Evolutionary conservation across 352 stramenopile species (phyloP).

Genomic region (Pythium aristosporum): DNA sequence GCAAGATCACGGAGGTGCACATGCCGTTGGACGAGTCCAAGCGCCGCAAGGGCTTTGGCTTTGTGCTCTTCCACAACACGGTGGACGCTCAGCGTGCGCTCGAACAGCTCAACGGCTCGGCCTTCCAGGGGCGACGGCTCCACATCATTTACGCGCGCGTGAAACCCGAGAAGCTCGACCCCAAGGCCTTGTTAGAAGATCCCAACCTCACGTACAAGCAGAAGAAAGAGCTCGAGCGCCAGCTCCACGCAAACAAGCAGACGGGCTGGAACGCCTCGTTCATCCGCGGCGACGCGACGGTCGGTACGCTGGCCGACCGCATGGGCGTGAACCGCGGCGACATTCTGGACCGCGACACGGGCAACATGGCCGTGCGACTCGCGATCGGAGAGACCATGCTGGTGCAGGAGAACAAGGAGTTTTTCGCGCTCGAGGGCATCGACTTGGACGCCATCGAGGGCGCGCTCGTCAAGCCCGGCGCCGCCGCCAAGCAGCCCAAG

Average conservation of each 20-base stretch:
- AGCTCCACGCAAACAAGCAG: slow-evolving; percentile 74
- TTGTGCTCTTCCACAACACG: slow-evolving; percentile 94
- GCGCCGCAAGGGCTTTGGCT: slow-evolving; percentile 96
- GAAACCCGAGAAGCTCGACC: slow-evolving; percentile 64
- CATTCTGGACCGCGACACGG: slow-evolving; percentile 94
- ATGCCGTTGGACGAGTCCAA: slow-evolving; percentile 96
- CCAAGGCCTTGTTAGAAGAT: slow-evolving; percentile 53
- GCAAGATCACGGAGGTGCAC: slow-evolving; percentile 91
- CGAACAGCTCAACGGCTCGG: slow-evolving; percentile 89
- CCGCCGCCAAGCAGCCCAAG: slow-evolving; percentile 45
- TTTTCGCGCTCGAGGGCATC: slow-evolving; percentile 94
- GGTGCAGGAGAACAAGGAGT: slow-evolving; percentile 97
- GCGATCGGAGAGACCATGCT: slow-evolving; percentile 98
- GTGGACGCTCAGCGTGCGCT: slow-evolving; percentile 89
- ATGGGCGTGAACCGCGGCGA: slow-evolving; percentile 93
- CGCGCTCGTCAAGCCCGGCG: slow-evolving; percentile 55
- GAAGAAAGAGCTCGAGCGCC: slow-evolving; percentile 89
- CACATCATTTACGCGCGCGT: slow-evolving; percentile 91
- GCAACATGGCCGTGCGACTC: slow-evolving; percentile 97
- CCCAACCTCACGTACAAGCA: slow-evolving; percentile 87
- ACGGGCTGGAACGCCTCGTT: slow-evolving; percentile 96
- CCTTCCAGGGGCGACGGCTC: slow-evolving; percentile 96
- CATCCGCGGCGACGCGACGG: slow-evolving; percentile 71
- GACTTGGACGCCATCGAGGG: slow-evolving; percentile 94
- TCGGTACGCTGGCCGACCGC: slow-evolving; percentile 73